Evolutionary conservation across 495 filamentous ascomycete species (phyloP), one percentile per base, ranked within the genome.

Genomic region (Aspergillus carlsbadensis): DNA sequence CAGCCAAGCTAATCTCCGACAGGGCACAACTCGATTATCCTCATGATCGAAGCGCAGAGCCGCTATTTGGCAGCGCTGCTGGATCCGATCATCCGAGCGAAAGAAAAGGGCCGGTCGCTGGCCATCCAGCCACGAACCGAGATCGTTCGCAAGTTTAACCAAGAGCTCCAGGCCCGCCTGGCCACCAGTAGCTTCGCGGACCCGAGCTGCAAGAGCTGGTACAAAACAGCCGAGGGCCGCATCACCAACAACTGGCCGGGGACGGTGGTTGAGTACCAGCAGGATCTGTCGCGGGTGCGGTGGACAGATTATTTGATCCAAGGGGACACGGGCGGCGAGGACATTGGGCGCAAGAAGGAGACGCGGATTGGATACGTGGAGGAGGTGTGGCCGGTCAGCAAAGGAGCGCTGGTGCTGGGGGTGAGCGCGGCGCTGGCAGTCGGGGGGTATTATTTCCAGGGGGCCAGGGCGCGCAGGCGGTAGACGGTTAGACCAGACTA

Each of bases 41-140:
- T 84, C 26, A 84, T 83, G 80, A 84, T 84, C 53, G 83, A 86
- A 60, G 76, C 79, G 2, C 80, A 85, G 59, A 73, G 72, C 7
- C 67, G 73, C 3, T 85, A 83, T 56, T 67, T 84, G 55, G 78
- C 75, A 54, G 65, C 67, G 0, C 57, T 84, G 37, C 67, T 84
- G 29, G 46, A 50, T 1, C 64, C 66, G 36, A 65, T 82, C 5
- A 62, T 79, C 5, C 65, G 56, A 5, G 75, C 77, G 6, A 64
- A 71, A 35, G 55, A 55, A 3, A 54, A 62, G 3, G 75, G 78
- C 10, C 53, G 67, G 11, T 61, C 66, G 0, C 58, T 84, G 4
- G 54, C 66, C 2, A 56, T 85, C 8, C 52, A 47, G 22, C 80
- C 79, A 5, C 73, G 66, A 24, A 29, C 57, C 4, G 63, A 66